Conservation (phyloP, 2,329 filamentous ascomycete species). For the Colletotrichum destructivum region DNA sequence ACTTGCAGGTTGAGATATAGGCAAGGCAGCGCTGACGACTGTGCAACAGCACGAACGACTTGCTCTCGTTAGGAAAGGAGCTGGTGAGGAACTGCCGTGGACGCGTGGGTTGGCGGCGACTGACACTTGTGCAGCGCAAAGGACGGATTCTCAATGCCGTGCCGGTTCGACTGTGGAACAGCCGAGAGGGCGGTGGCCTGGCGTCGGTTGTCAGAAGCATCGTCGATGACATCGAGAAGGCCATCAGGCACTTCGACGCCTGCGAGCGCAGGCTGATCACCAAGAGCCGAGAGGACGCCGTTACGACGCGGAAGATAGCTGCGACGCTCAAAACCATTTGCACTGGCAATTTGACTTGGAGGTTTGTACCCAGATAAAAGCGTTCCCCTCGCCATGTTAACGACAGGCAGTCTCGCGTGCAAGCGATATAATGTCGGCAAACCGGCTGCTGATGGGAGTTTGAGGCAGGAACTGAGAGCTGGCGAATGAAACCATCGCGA, state of each 20-base stretch:
- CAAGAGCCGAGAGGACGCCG: slow-evolving; percentile 17
- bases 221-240: slow-evolving; percentile 32
- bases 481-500: neutral
- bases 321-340: slow-evolving; percentile 36
- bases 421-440: slow-evolving; percentile 34
- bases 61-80: slow-evolving; percentile 38
- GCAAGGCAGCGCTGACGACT: neutral
- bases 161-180: slow-evolving; percentile 33
- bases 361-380: slow-evolving; percentile 14
- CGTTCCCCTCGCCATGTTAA: neutral
- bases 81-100: slow-evolving; percentile 9
- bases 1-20: neutral
- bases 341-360: slow-evolving; percentile 40
- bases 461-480: slow-evolving; percentile 22
- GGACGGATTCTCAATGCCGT: slow-evolving; percentile 32
- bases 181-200: slow-evolving; percentile 8
- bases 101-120: neutral
- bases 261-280: slow-evolving; percentile 31
- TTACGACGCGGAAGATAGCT: slow-evolving; percentile 21
- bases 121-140: slow-evolving; percentile 22
- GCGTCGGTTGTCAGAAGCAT: slow-evolving; percentile 23
- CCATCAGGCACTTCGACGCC: slow-evolving; percentile 29
- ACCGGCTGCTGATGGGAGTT: slow-evolving; percentile 26
- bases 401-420: slow-evolving; percentile 22
- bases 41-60: slow-evolving; percentile 35